Evolutionary conservation across 2,329 filamentous ascomycete species (phyloP).

Genomic region (Fusarium albosuccineum): DNA sequence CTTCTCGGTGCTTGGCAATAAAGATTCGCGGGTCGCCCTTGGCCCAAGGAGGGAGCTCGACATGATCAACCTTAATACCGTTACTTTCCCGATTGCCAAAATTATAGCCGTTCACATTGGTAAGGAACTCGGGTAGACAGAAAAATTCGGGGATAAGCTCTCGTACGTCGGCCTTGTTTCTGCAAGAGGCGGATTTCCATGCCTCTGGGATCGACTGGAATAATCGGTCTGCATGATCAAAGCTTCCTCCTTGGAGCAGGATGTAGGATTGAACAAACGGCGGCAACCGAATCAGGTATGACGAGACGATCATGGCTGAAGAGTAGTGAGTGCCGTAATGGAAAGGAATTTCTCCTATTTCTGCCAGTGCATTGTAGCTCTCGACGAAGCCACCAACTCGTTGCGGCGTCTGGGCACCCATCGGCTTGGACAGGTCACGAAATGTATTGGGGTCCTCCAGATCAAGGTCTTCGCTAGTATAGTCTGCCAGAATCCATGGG

Average conservation of each 20-base stretch:
- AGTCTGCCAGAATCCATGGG: constrained; percentile 96
- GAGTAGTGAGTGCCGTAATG: constrained; percentile 99
- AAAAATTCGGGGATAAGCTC: constrained; percentile 98
- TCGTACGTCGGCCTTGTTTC: constrained; percentile 93
- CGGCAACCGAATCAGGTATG: constrained; percentile 93
- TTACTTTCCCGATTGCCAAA: constrained; percentile 90
- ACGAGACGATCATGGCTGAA: constrained; percentile 98
- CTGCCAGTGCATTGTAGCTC: constrained; percentile 87
- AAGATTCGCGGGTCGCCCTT: constrained; percentile 97
- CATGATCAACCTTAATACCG: constrained; percentile 83
- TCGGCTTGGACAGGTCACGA: constrained; percentile 92
- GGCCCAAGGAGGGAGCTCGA: constrained; percentile 94
- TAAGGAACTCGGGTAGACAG: constrained; percentile 93
- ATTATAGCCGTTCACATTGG: constrained; percentile 94
- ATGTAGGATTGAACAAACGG: constrained; percentile 97
- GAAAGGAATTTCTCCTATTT: constrained; percentile 93
- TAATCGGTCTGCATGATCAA: constrained; percentile 94
- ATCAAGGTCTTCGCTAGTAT: constrained; percentile 93
- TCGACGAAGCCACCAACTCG: constrained; percentile 85
- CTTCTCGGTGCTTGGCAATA: constrained; percentile 94
- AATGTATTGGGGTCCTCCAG: constrained; percentile 87
- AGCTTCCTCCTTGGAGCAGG: constrained; percentile 92
- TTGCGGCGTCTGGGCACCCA: constrained; percentile 87
- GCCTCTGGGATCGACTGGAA: constrained; percentile 94
- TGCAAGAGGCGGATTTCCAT: constrained; percentile 89